These are phyloP conservation scores for Turnera subulata DNA, from an alignment of 345 rosid genomes.

Conservation along the genomic window DNA sequence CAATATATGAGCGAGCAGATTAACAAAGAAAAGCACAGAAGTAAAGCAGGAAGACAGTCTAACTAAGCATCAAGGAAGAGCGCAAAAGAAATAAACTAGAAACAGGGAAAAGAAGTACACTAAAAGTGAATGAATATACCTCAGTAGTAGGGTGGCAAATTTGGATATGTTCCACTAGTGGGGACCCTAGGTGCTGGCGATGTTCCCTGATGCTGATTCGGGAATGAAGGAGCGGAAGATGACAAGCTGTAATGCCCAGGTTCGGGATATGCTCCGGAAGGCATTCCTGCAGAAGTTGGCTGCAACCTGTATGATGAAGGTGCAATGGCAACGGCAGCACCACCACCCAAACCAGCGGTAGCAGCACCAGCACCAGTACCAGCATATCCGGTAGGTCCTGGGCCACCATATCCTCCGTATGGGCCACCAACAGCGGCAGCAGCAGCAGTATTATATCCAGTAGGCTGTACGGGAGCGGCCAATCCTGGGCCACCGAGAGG, in stretches of 20 bases:
- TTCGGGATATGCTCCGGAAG: slow-evolving; percentile 67
- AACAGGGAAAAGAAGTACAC: background rate
- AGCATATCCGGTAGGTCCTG: slow-evolving; percentile 4
- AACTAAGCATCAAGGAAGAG: background rate
- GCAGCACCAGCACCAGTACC: slow-evolving; percentile 23
- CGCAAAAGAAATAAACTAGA: background rate
- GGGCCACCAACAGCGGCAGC: slow-evolving; percentile 3
- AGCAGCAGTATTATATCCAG: background rate
- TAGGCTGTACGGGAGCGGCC: background rate
- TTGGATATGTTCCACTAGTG: slow-evolving; percentile 71
- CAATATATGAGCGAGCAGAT: background rate
- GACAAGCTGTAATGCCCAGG: slow-evolving; percentile 55
- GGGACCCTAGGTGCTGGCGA: slow-evolving; percentile 73
- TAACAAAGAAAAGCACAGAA: background rate
- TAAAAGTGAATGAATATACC: slow-evolving; percentile 28
- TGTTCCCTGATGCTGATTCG: slow-evolving; percentile 60
- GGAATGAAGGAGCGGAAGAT: slow-evolving; percentile 43
- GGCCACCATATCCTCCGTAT: slow-evolving; percentile 12
- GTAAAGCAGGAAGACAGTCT: background rate
- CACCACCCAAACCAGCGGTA: slow-evolving; percentile 22
- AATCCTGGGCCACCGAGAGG: slow-evolving; percentile 21
- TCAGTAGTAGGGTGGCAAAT: slow-evolving; percentile 68
- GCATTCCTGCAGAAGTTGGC: slow-evolving; percentile 47
- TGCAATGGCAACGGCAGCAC: slow-evolving; percentile 23
- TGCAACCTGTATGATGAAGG: slow-evolving; percentile 61